Base-by-base conservation (phyloP, 345 rosid genomes). In the Microcos paniculata region DNA sequence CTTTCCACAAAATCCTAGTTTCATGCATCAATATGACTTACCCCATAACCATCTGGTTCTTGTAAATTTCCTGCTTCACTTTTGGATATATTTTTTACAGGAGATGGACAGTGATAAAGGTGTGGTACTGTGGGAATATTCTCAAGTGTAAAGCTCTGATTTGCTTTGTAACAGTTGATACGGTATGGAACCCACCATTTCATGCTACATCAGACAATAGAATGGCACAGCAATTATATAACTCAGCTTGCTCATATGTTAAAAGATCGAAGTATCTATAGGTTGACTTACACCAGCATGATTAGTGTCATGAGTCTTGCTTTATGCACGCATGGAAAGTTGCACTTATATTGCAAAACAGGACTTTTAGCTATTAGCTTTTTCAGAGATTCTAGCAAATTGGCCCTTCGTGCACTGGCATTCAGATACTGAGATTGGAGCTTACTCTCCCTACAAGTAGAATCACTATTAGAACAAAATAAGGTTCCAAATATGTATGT, bases 101-200 rank as follows among this genome's bases (percentile, higher is more conserved):
- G 10, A 18, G 82, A 75, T 70, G 83, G 74, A 72, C 51, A 15
- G 45, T 74, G 73, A 62, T 48, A 82, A 84, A 85, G 81, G 66
- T 80, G 69, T 51, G 76, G 76, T 42, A 81, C 79, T 57, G 48
- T 78, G 18, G 88, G 86, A 57, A 80, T 23, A 71, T 78, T 62
- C 68, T 82, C 77, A 51, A 80, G 76, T 67, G 84, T 76, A 46
- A 42, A 61, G 80, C 67, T 18, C 71, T 64, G 52, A 55, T 62
- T 80, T 73, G 70, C 73, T n/a, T 30, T 42, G 35, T 42, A 43
- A 59, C 59, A 24, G 42, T 43, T 62, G 45, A 55, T 62, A 52
- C 13, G 23, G 76, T 67, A 55, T 57, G 77, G 73, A 78, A 53
- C 72, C 85, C 88, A 82, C 86, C 81, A 82, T 26, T 74, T 82